These are phyloP conservation scores for Tolypocladium cylindrosporum DNA, from an alignment of 2,329 filamentous ascomycete species.

Conservation along the genomic window DNA sequence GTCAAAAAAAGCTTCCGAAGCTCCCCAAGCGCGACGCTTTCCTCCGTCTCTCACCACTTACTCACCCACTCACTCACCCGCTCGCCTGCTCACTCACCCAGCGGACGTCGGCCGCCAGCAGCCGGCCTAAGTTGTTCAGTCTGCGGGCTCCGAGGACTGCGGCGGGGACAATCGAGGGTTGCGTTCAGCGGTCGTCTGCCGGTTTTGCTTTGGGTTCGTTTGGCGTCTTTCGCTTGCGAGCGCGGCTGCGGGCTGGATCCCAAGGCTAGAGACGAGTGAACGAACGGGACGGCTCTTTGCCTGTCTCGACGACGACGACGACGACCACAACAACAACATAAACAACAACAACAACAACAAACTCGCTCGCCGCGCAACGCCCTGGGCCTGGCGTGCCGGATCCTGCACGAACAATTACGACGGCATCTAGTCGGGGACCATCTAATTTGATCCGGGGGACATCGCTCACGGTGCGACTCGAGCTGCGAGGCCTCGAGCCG, in stretches of 20 bases:
- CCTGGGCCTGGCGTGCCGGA: background rate
- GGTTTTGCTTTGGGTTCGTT: background rate
- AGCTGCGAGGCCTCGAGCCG: background rate
- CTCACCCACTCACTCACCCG: background rate
- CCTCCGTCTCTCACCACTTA: conserved; percentile 8
- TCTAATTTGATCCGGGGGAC: background rate
- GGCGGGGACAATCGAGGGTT: background rate
- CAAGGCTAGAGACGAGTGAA: background rate
- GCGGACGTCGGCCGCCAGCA: background rate
- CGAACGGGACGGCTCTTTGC: background rate
- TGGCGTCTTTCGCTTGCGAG: background rate
- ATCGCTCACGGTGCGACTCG: background rate
- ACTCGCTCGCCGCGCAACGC: background rate
- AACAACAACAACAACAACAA: background rate
- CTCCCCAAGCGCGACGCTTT: conserved; percentile 15
- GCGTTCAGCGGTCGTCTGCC: background rate
- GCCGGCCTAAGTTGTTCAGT: background rate
- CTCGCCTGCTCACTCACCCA: background rate
- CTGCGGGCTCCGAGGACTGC: background rate
- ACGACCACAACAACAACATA: background rate
- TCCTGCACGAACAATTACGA: background rate
- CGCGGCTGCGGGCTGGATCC: background rate
- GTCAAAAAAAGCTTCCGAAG: conserved; percentile 16
- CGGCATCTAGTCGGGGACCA: background rate
- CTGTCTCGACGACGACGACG: background rate